Percentiles rank a stretch among this genome's conserved stretches.
Evolutionary conservation across 441 rosid genomes (phyloP).

Genomic region (Melastoma candidum): DNA sequence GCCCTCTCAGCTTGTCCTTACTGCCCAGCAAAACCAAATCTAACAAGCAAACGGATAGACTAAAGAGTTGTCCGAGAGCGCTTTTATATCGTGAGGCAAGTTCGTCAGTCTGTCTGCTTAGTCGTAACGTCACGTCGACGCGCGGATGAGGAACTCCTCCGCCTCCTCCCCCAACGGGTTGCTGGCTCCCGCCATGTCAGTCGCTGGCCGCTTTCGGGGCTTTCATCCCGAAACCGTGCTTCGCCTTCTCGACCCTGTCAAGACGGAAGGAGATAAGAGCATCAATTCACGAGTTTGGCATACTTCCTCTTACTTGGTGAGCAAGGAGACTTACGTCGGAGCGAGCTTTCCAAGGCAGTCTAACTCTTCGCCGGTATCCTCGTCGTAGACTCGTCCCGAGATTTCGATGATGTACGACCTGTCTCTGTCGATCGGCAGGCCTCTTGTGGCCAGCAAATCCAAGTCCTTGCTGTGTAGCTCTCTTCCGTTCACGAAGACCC

Average conservation of each 20-base stretch:
- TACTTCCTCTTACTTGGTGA: not conserved
- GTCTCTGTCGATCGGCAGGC: conserved; percentile 54
- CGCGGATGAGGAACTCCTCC: no score
- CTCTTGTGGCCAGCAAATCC: conserved; percentile 70
- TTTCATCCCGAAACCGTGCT: conserved; percentile 93
- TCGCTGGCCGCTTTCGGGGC: conserved; percentile 31
- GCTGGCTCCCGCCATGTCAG: no score
- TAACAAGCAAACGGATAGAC: no score
- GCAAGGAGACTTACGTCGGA: conserved; percentile 63
- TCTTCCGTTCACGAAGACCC: conserved; percentile 80
- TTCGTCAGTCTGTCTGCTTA: no score
- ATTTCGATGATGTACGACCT: conserved; percentile 68
- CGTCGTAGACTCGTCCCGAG: conserved; percentile 77
- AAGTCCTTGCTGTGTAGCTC: conserved; percentile 81
- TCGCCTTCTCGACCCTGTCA: conserved; percentile 64
- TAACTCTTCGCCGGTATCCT: conserved; percentile 81
- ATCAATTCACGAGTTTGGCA: not conserved
- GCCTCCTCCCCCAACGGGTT: no score
- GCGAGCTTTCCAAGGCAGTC: conserved; percentile 91
- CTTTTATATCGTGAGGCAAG: no score
- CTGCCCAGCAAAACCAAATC: no score
- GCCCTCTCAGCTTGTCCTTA: no score
- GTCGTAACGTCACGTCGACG: no score
- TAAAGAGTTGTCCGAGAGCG: no score
- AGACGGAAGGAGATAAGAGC: not conserved